Evolutionary conservation across 148 eudicot species (phyloP), one percentile per base, ranked within the genome.

Genomic region (Fagopyrum esculentum): DNA sequence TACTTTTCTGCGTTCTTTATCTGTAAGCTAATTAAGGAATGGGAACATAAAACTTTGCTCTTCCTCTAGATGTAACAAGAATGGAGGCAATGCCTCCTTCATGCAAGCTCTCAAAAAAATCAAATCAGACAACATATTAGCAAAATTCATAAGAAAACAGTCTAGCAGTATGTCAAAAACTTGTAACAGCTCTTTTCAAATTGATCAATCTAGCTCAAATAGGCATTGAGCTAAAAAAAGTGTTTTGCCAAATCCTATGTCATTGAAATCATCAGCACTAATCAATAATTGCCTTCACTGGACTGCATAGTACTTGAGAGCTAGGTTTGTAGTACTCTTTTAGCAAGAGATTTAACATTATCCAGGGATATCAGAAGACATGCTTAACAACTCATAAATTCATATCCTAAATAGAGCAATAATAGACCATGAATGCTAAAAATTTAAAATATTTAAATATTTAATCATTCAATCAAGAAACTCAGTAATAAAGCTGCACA

Each of bases 1-100:
- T 70, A 95, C 98, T 81, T 90, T 92, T 83, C 99, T 88, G 73
- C 98, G 93, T 73, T 85, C 97, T 89, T 87, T 85, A 70, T 90
- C 99, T 95, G 70, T 75, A 63, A 66, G 73, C 77, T 82, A 79
- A 89, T 78, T 86, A 86, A 90, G 96, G 89, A 89, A 75, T 6
- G 19, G 15, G 26, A 29, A 29, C 69, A 30, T 6, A 44, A 55
- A 55, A 55, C 9, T 55, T 15, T 6, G 13, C 60, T 5, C 6
- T 55, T 15, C n/a, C 17, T 55, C 17, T 15, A 9, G 9, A 59
- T 59, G 64, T 19, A 59, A 19, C 30, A 22, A 59, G 10, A 59
- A 59, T 59, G 30, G n/a, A 55, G 60, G 60, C 35, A 59, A 59
- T 59, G 35, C 35, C 6, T 59, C 35, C 19, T 59, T 19, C 12